These are phyloP conservation scores for Astragalus membranaceus DNA, from an alignment of 306 rosid species.

Conservation along the genomic window DNA sequence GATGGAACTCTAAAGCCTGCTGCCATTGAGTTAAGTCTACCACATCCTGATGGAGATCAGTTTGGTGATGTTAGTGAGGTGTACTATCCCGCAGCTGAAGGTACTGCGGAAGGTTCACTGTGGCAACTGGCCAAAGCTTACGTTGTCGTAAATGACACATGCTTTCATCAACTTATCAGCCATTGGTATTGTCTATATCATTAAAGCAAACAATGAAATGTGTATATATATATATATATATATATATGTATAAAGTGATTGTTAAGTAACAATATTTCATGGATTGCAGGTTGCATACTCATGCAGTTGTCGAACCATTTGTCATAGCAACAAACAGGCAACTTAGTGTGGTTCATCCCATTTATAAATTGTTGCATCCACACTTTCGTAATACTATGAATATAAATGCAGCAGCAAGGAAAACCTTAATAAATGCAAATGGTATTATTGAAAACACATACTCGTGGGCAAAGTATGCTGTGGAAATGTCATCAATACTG, in stretches of 20 bases:
- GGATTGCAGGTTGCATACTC: slow-evolving; percentile 54
- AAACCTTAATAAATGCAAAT: slow-evolving; percentile 13
- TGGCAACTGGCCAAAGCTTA: slow-evolving; percentile 68
- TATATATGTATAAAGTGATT: not conserved
- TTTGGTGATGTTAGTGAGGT: slow-evolving; percentile 39
- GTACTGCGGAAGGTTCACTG: slow-evolving; percentile 26
- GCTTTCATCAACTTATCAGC: slow-evolving; percentile 59
- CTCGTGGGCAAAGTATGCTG: not conserved
- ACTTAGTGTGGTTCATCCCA: slow-evolving; percentile 28
- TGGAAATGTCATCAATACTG: slow-evolving; percentile 20
- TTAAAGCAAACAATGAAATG: not conserved
- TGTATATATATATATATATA: not conserved
- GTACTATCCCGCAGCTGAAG: slow-evolving; percentile 29
- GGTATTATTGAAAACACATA: slow-evolving; percentile 25
- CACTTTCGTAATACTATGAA: slow-evolving; percentile 35
- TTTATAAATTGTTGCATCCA: slow-evolving; percentile 25
- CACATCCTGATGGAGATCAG: slow-evolving; percentile 36
- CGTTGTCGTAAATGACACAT: slow-evolving; percentile 49
- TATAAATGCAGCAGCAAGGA: slow-evolving; percentile 22
- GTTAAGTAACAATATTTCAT: not conserved
- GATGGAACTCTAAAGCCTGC: slow-evolving; percentile 61
- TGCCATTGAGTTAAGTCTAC: slow-evolving; percentile 60
- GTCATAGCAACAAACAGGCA: slow-evolving; percentile 28
- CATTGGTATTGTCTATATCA: slow-evolving; percentile 37
- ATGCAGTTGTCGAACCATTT: slow-evolving; percentile 65